Percentiles rank a stretch among this genome's conserved stretches.
Evolutionary conservation across 805 yeast species (phyloP).

Genomic region (Zygoascus tannicola): DNA sequence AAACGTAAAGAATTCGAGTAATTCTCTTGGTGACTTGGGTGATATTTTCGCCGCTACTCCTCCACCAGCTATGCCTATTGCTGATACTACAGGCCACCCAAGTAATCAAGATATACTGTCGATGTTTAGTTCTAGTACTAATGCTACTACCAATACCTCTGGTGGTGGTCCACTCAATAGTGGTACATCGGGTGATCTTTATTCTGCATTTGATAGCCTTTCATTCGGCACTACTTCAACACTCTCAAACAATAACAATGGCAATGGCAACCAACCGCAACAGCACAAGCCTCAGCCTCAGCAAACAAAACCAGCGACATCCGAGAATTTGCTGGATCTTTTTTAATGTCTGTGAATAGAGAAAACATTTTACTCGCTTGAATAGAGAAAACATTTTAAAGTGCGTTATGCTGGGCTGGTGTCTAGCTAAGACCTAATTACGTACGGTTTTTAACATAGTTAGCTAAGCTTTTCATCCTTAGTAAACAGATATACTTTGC

Average conservation of each 20-base stretch:
- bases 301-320: conserved; percentile 7
- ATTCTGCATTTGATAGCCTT: conserved; percentile 11
- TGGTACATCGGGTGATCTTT: conserved; percentile 8
- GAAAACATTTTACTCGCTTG: neutral
- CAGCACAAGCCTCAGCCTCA: neutral
- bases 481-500: conserved; percentile 62
- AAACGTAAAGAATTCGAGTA: conserved; percentile 23
- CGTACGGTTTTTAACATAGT: too few species aligned
- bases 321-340: conserved; percentile 26
- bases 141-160: conserved; percentile 9
- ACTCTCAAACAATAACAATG: too few species aligned
- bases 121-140: conserved; percentile 30
- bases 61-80: conserved; percentile 11
- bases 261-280: neutral
- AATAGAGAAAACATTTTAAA: too few species aligned
- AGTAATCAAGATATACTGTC: conserved; percentile 38
- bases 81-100: neutral
- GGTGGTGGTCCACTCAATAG: conserved; percentile 4
- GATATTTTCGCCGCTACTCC: conserved; percentile 42
- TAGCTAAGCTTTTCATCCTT: conserved; percentile 6
- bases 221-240: conserved; percentile 3
- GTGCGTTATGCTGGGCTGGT: too few species aligned
- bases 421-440: too few species aligned
- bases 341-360: conserved; percentile 14
- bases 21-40: conserved; percentile 62